Evolutionary conservation across 352 stramenopile genomes (phyloP).

Genomic region (Globisporangium rhizosaccharum): DNA sequence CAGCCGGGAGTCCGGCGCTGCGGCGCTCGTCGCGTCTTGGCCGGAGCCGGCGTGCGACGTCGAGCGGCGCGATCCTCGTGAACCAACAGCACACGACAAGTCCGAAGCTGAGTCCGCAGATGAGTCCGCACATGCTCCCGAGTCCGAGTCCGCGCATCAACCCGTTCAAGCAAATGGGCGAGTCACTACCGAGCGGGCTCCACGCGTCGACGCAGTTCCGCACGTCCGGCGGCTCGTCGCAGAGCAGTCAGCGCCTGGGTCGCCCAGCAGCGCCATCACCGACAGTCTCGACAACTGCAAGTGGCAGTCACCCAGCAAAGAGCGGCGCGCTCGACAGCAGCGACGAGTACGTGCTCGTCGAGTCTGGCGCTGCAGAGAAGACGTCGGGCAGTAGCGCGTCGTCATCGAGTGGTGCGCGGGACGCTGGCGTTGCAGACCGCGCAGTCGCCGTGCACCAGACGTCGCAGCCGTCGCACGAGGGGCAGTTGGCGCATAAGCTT

Average conservation of each 20-base stretch:
- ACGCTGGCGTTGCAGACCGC: background rate
- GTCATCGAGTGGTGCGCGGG: background rate
- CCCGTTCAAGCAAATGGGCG: conserved; percentile 56
- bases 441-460: background rate
- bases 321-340: conserved; percentile 42
- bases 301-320: conserved; percentile 10
- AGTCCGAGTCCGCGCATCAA: conserved; percentile 64
- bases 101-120: conserved; percentile 58
- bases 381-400: background rate
- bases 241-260: conserved; percentile 7
- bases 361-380: conserved; percentile 31
- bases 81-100: conserved; percentile 28
- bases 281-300: background rate
- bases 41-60: conserved; percentile 46
- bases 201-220: conserved; percentile 7
- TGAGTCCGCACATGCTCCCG: conserved; percentile 57
- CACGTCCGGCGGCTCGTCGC: background rate
- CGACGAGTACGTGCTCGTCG: conserved; percentile 63
- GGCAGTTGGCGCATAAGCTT: background rate
- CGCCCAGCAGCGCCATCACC: background rate
- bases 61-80: conserved; percentile 32
- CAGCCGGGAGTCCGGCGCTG: conserved; percentile 29
- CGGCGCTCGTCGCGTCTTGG: conserved; percentile 49
- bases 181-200: conserved; percentile 28
- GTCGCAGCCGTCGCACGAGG: background rate